Percentiles rank a stretch among this genome's conserved stretches.
Evolutionary conservation across 108 stramenopile species (phyloP).

Genomic region (Pseudonitzschia multiseries): DNA sequence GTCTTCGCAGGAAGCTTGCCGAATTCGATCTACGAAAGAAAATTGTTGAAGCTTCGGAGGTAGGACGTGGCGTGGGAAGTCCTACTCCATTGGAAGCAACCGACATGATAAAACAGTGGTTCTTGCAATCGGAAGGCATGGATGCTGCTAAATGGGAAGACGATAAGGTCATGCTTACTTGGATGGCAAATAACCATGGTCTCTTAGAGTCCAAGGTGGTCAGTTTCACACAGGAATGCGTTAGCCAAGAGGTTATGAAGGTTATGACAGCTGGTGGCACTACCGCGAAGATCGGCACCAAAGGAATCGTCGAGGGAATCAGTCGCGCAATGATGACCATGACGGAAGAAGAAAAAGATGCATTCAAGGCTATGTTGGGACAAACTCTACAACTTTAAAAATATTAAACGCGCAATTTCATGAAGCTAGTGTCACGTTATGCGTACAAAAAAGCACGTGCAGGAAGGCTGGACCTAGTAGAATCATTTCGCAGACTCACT

Average conservation of each 20-base stretch:
- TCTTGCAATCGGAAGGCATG: slow-evolving; percentile 62
- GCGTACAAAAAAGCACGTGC: no score
- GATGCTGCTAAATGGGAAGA: slow-evolving; percentile 65
- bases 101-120: slow-evolving; percentile 81
- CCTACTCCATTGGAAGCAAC: slow-evolving; percentile 72
- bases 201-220: slow-evolving; percentile 76
- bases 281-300: slow-evolving; percentile 73
- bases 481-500: no score
- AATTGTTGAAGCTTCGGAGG: slow-evolving; percentile 73
- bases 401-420: background rate
- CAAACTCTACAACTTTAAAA: slow-evolving; percentile 24
- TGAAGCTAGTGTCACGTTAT: background rate
- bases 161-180: slow-evolving; percentile 77
- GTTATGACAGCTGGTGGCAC: slow-evolving; percentile 86
- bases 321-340: slow-evolving; percentile 57
- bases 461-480: no score
- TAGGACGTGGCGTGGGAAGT: slow-evolving; percentile 72
- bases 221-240: slow-evolving; percentile 65
- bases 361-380: slow-evolving; percentile 49
- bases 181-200: slow-evolving; percentile 79
- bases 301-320: slow-evolving; percentile 87
- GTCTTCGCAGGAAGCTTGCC: slow-evolving; percentile 95
- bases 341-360: slow-evolving; percentile 63
- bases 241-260: slow-evolving; percentile 76
- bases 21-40: slow-evolving; percentile 93